Percentiles rank a stretch among this genome's conserved stretches.
Conservation (phyloP, 352 stramenopile genomes). For the Phytopythium chamaehyphon region DNA sequence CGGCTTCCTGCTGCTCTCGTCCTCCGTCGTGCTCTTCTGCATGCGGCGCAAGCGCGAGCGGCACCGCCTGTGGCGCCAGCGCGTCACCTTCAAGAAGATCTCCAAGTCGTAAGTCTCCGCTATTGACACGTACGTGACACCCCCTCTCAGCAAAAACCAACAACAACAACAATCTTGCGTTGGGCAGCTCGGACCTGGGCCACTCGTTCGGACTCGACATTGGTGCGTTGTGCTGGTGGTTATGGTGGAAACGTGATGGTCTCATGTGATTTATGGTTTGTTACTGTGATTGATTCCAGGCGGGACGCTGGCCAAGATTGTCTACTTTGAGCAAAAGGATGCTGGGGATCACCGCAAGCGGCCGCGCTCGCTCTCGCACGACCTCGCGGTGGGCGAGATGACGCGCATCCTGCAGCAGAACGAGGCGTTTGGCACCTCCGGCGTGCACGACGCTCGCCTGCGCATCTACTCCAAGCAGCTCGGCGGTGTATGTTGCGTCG, state of each 20-base stretch:
- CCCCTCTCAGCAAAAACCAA: not conserved
- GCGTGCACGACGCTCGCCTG: conserved; percentile 88
- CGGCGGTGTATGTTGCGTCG: conserved; percentile 57
- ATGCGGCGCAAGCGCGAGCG: conserved; percentile 62
- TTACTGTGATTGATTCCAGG: no score
- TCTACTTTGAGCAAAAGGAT: conserved; percentile 91
- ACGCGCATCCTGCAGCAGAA: conserved; percentile 82
- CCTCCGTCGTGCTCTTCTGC: conserved; percentile 58
- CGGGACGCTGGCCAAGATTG: conserved; percentile 93
- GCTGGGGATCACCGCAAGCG: conserved; percentile 49
- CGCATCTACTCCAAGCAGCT: conserved; percentile 84
- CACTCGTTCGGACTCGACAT: conserved; percentile 86
- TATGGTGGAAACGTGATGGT: no score
- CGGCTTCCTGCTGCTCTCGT: conserved; percentile 75
- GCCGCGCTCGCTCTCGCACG: conserved; percentile 65
- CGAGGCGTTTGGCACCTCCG: conserved; percentile 71
- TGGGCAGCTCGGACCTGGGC: conserved; percentile 70
- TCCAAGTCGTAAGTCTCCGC: conserved; percentile 57
- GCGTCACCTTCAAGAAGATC: conserved; percentile 83
- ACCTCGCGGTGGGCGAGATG: conserved; percentile 79
- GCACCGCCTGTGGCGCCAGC: conserved; percentile 62
- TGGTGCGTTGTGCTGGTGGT: conserved; percentile 31
- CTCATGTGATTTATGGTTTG: no score
- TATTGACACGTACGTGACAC: not conserved
- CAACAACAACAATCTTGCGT: no score